Evolutionary conservation across 1,139 yeast species (phyloP).

Genomic region (Lodderomyces elongisporus): DNA sequence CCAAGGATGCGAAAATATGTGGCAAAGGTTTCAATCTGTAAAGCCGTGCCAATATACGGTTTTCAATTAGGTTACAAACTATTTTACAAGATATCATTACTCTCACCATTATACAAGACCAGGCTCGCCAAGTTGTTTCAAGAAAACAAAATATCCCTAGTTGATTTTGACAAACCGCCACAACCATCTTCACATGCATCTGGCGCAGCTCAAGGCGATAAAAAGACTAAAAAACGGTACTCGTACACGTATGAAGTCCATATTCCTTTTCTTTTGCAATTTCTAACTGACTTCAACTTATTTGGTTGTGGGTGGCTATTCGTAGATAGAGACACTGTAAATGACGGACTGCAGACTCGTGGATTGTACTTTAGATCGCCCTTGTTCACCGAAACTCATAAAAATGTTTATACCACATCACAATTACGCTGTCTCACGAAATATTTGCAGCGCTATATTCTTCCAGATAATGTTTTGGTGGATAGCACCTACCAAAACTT

Average conservation of each 20-base stretch:
- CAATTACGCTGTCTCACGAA: constrained; percentile 8
- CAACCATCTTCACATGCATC: not conserved
- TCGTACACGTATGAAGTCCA: constrained; percentile 62
- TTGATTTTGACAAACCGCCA: constrained; percentile 1
- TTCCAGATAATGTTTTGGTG: constrained; percentile 21
- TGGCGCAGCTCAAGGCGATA: not conserved
- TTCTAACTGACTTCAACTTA: constrained; percentile 75
- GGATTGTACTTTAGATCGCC: constrained; percentile 39
- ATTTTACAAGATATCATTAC: constrained; percentile 62
- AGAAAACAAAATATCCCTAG: constrained; percentile 37
- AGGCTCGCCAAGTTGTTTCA: constrained; percentile 59
- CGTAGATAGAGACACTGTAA: constrained; percentile 14
- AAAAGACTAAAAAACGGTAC: constrained; percentile 3
- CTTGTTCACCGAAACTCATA: constrained; percentile 13
- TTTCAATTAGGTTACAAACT: constrained; percentile 59
- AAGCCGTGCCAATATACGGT: constrained; percentile 82
- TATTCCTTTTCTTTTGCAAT: constrained; percentile 71
- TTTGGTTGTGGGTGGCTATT: constrained; percentile 81
- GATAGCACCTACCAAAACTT: constrained; percentile 17
- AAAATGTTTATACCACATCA: constrained; percentile 3
- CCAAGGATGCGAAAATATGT: constrained; percentile 38
- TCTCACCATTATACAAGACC: constrained; percentile 58
- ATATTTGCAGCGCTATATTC: constrained; percentile 17
- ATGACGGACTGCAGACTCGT: constrained; percentile 6
- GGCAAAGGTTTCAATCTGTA: constrained; percentile 64